phyloP scores from a whole-genome alignment of 2,329 filamentous ascomycete species.

The Byssoonygena ceratinophila region DNA sequence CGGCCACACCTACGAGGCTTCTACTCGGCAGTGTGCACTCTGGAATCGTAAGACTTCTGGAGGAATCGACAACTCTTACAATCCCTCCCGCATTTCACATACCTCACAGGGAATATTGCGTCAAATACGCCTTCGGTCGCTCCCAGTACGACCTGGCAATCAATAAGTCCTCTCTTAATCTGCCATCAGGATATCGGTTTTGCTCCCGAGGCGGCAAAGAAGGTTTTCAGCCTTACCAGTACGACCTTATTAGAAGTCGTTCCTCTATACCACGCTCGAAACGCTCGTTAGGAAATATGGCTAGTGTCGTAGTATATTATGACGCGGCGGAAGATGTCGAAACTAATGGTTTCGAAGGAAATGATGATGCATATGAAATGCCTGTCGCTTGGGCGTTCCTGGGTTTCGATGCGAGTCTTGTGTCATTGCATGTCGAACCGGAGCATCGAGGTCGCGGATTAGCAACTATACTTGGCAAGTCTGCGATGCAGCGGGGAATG shows the following conservation, averaged over 20 bases:
- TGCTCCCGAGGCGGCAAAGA: conserved; percentile 20
- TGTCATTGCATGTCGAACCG: conserved; percentile 34
- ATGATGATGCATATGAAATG: conserved; percentile 17
- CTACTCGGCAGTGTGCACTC: conserved; percentile 32
- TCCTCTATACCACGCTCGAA: conserved; percentile 32
- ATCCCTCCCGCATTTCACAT: conserved; percentile 20
- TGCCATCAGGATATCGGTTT: conserved; percentile 29
- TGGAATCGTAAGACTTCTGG: conserved; percentile 20
- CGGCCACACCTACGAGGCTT: conserved; percentile 24
- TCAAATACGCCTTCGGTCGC: conserved; percentile 30
- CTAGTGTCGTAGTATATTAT: conserved; percentile 29
- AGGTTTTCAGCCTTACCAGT: conserved; percentile 25
- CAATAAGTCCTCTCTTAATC: conserved; percentile 1
- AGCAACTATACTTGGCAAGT: conserved; percentile 25
- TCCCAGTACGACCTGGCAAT: conserved; percentile 14
- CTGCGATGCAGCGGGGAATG: conserved; percentile 27
- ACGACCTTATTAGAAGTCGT: conserved; percentile 31
- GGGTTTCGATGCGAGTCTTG: conserved; percentile 29
- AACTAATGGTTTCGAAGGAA: background rate
- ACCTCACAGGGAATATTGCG: conserved; percentile 24
- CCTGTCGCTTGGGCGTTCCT: conserved; percentile 36
- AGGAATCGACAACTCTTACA: background rate
- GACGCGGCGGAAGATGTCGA: background rate
- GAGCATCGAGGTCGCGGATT: conserved; percentile 32
- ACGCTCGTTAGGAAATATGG: conserved; percentile 25